A percentile compares a stretch with the other conserved stretches of the same genome.
These are phyloP conservation scores for Stropharia rugosoannulata DNA, from an alignment of 768 basidiomycete genomes.

Conservation along the genomic window DNA sequence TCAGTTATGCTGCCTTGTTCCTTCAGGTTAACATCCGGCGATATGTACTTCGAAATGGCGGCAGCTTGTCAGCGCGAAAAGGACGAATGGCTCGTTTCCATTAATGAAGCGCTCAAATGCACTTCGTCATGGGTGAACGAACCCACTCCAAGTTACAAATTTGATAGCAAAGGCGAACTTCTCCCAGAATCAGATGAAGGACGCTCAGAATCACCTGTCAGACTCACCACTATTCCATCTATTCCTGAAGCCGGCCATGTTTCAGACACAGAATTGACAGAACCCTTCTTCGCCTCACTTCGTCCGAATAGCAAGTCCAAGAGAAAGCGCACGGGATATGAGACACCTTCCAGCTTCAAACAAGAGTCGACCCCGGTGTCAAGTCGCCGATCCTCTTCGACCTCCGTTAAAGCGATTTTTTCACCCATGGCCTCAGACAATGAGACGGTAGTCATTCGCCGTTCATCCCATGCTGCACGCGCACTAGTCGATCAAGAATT, in stretches of 20 bases:
- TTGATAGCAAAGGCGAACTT: constrained; percentile 41
- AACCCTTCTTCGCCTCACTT: constrained; percentile 33
- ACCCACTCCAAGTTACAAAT: constrained; percentile 61
- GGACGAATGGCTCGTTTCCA: constrained; percentile 77
- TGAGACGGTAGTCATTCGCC: constrained; percentile 63
- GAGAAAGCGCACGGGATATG: constrained; percentile 24
- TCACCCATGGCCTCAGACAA: constrained; percentile 50
- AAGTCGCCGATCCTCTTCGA: constrained; percentile 63
- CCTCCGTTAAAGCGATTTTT: constrained; percentile 63
- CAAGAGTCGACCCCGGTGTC: constrained; percentile 28
- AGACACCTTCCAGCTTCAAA: constrained; percentile 17
- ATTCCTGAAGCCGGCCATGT: constrained; percentile 46
- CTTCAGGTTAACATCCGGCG: constrained; percentile 69
- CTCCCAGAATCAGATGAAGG: constrained; percentile 37
- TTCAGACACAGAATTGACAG: constrained; percentile 32
- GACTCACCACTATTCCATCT: constrained; percentile 55
- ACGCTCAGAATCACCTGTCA: constrained; percentile 36
- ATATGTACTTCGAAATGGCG: constrained; percentile 82
- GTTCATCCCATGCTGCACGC: constrained; percentile 64
- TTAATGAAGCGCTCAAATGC: constrained; percentile 51
- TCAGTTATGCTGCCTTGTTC: constrained; percentile 79
- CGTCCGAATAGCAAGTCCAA: constrained; percentile 27
- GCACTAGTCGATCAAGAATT: constrained; percentile 75
- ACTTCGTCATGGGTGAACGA: constrained; percentile 54
- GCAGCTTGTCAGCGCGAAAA: constrained; percentile 85